Evolutionary conservation across 1,284 basidiomycete species (phyloP).

Genomic region (Rhizoctonia solani): DNA sequence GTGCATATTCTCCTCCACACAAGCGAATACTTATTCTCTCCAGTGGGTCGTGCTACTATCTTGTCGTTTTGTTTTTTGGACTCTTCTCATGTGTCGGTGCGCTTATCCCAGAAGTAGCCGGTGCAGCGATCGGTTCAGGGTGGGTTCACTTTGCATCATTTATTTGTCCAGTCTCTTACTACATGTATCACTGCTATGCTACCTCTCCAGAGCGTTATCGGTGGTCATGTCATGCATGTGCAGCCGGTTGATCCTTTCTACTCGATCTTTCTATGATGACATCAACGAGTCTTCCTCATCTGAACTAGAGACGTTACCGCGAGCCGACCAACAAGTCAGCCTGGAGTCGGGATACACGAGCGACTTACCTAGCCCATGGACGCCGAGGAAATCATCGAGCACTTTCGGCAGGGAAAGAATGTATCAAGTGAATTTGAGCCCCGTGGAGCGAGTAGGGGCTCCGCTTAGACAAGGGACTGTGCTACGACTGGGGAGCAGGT

Average conservation of each 20-base stretch:
- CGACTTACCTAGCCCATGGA: background rate
- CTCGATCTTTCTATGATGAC: background rate
- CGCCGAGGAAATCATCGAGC: background rate
- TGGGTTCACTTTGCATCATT: background rate
- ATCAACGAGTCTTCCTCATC: background rate
- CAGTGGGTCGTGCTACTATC: constrained; percentile 12
- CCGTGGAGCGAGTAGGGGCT: too few relatives aligned
- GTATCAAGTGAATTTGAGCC: too few relatives aligned
- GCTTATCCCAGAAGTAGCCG: background rate
- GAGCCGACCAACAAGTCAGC: background rate
- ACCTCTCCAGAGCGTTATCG: too few relatives aligned
- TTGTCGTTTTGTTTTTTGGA: background rate
- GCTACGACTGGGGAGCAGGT: too few relatives aligned
- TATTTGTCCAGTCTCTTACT: background rate
- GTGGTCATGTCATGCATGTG: constrained; percentile 22
- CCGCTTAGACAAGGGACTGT: too few relatives aligned
- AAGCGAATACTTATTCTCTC: background rate
- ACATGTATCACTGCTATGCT: background rate
- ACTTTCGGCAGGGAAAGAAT: background rate
- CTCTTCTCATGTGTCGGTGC: constrained; percentile 7
- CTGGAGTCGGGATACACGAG: background rate
- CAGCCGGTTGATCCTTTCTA: constrained; percentile 15
- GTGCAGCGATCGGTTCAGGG: constrained; percentile 14
- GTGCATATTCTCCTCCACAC: background rate
- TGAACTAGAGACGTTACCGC: constrained; percentile 2